phyloP scores from a whole-genome alignment of 2,329 filamentous ascomycete species.

The Monilinia fructicola region DNA sequence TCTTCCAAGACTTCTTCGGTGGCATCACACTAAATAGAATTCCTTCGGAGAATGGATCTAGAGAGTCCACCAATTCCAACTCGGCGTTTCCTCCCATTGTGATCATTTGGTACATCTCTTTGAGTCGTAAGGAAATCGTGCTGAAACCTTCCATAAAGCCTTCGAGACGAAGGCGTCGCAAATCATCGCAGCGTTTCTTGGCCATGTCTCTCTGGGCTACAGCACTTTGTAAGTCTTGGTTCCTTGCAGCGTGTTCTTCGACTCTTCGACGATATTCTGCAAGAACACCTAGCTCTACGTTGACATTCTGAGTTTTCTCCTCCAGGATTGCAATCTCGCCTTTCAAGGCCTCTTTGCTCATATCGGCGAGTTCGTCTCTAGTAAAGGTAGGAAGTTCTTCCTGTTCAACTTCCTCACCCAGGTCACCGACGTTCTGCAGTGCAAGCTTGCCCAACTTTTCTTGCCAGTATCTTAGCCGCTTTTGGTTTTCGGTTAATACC shows the following conservation, averaged over 20 bases:
- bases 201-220: conserved; percentile 77
- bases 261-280: conserved; percentile 84
- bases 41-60: conserved; percentile 95
- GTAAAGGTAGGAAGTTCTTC: conserved; percentile 76
- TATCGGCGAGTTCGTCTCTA: conserved; percentile 64
- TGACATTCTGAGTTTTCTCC: conserved; percentile 78
- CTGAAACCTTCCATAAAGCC: conserved; percentile 99
- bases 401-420: conserved; percentile 55
- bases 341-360: conserved; percentile 65
- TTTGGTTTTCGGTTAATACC: conserved; percentile 79
- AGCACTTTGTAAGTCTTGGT: conserved; percentile 78
- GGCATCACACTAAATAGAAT: conserved; percentile 99
- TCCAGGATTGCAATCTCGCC: conserved; percentile 65
- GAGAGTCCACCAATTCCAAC: conserved; percentile 90
- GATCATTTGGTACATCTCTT: conserved; percentile 99
- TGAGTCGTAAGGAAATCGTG: conserved; percentile 87
- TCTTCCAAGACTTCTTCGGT: conserved; percentile 99
- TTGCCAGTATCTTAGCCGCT: conserved; percentile 79
- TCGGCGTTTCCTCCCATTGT: conserved; percentile 99
- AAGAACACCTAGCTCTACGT: conserved; percentile 85
- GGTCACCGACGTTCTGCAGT: conserved; percentile 76
- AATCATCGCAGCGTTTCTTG: conserved; percentile 89
- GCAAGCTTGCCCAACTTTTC: conserved; percentile 84
- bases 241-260: conserved; percentile 76
- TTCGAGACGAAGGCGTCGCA: conserved; percentile 84